phyloP scores from a whole-genome alignment of 2,329 filamentous ascomycete species.

The Alternaria postmessia region DNA sequence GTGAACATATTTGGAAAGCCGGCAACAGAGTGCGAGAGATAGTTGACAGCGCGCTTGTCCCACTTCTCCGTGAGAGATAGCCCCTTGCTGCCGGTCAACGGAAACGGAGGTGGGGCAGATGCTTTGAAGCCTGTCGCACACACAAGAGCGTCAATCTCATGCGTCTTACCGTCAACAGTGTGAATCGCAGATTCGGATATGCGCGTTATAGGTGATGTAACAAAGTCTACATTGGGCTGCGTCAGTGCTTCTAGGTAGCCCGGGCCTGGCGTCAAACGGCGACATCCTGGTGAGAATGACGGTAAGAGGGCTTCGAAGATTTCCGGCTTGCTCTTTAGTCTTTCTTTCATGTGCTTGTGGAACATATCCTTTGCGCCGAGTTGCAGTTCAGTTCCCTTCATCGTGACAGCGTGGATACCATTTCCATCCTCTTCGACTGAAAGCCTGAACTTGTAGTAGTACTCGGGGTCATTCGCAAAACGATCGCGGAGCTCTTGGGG shows the following conservation, averaged over 20 bases:
- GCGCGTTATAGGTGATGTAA: conserved; percentile 46
- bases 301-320: conserved; percentile 55
- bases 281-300: conserved; percentile 56
- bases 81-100: conserved; percentile 41
- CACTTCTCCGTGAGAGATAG: conserved; percentile 46
- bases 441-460: conserved; percentile 43
- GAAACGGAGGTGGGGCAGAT: conserved; percentile 51
- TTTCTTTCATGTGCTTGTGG: conserved; percentile 52
- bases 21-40: conserved; percentile 41
- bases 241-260: conserved; percentile 61
- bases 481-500: conserved; percentile 34
- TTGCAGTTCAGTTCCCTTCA: conserved; percentile 51
- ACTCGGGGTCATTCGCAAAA: conserved; percentile 39
- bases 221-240: conserved; percentile 50
- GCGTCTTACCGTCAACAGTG: conserved; percentile 51
- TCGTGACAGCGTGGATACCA: conserved; percentile 40
- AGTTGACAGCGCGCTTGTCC: conserved; percentile 42
- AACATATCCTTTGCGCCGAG: conserved; percentile 48
- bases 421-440: conserved; percentile 47
- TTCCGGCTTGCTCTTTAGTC: conserved; percentile 49
- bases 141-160: conserved; percentile 55
- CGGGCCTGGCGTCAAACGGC: conserved; percentile 60
- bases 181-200: conserved; percentile 51
- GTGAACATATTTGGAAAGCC: conserved; percentile 53
- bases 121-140: conserved; percentile 57